These are phyloP conservation scores for Allantophomopsis cytisporea DNA, from an alignment of 2,329 filamentous ascomycete genomes.

Conservation along the genomic window DNA sequence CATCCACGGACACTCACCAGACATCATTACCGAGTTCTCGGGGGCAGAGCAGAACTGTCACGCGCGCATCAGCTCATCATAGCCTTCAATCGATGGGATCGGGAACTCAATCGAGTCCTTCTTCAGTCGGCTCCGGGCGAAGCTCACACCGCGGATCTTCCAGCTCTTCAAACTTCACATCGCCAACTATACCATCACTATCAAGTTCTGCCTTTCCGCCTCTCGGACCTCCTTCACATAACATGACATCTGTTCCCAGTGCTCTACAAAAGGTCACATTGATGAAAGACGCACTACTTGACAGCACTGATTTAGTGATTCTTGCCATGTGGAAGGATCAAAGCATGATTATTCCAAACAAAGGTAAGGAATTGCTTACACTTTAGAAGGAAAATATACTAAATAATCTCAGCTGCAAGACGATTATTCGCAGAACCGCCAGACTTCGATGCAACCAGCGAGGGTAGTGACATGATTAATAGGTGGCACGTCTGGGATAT, in stretches of 20 bases:
- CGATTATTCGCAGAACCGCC: conserved; percentile 30
- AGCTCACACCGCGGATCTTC: conserved; percentile 11
- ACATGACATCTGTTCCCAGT: conserved; percentile 43
- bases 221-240: conserved; percentile 46
- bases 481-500: conserved; percentile 51
- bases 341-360: conserved; percentile 60
- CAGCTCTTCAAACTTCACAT: conserved; percentile 24
- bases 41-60: conserved; percentile 8
- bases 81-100: conserved; percentile 2
- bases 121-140: conserved; percentile 12
- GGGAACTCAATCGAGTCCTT: conserved; percentile 11
- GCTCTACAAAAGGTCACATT: conserved; percentile 59
- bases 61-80: conserved; percentile 2
- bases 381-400: neutral
- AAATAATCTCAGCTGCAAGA: conserved; percentile 19
- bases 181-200: conserved; percentile 37
- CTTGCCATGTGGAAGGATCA: conserved; percentile 74
- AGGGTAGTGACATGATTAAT: conserved; percentile 41
- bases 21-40: conserved; percentile 14
- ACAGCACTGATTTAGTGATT: conserved; percentile 62
- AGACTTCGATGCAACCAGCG: conserved; percentile 23
- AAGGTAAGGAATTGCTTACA: conserved; percentile 28
- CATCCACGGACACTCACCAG: conserved; percentile 33
- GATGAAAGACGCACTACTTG: conserved; percentile 66
- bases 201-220: conserved; percentile 51